Evolutionary conservation across 192 early-diverging fungal genomes (phyloP).

Genomic region (Coemansia asiatica): DNA sequence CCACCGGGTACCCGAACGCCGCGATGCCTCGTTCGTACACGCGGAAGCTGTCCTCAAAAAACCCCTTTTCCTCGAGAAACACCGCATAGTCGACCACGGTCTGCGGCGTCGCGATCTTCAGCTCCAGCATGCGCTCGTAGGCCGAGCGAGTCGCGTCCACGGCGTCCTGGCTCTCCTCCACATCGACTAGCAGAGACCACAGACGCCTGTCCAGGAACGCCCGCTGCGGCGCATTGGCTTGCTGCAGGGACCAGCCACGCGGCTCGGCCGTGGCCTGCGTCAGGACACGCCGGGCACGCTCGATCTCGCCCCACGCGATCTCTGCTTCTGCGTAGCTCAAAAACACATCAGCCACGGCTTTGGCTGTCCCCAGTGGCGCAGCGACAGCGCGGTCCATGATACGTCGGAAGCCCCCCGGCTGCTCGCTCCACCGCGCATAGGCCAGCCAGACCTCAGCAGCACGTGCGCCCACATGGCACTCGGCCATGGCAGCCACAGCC

Average conservation of each 20-base stretch:
- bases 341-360: conserved; percentile 87
- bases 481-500: conserved; percentile 62
- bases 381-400: conserved; percentile 83
- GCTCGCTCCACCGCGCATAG: conserved; percentile 77
- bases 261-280: conserved; percentile 62
- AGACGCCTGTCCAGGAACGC: conserved; percentile 85
- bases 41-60: conserved; percentile 93
- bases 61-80: conserved; percentile 85
- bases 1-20: conserved; percentile 93
- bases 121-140: conserved; percentile 90
- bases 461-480: conserved; percentile 75
- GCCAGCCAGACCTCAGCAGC: conserved; percentile 75
- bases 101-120: conserved; percentile 93
- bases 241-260: neutral
- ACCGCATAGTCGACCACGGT: conserved; percentile 93
- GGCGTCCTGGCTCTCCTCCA: conserved; percentile 88
- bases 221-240: conserved; percentile 40
- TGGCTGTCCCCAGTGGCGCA: conserved; percentile 77
- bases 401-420: conserved; percentile 54
- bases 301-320: conserved; percentile 58
- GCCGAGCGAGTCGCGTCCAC: conserved; percentile 75
- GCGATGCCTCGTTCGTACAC: conserved; percentile 96
- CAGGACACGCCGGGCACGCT: conserved; percentile 80
- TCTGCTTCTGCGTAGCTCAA: conserved; percentile 92
- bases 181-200: conserved; percentile 93